Evolutionary conservation across 805 yeast species (phyloP), one percentile per base, ranked within the genome.

Genomic region (Candida nemodendra): DNA sequence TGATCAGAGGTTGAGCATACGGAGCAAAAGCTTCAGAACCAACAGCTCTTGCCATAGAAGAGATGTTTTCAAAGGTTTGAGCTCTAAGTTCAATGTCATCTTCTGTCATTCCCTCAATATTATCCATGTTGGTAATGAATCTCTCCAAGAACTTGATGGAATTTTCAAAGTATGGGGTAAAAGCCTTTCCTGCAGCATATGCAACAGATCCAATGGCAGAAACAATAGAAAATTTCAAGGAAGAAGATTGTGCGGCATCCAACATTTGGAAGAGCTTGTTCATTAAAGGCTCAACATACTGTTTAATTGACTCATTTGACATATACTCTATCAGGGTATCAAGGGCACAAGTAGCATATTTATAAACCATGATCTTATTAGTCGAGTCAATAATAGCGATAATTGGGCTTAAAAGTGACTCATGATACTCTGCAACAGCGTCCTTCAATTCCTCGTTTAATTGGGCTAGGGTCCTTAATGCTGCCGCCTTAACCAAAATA

Each of bases 161-260:
- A 47, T 79, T 76, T 57, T 79, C 77, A 64, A 91, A 91, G 70
- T 76, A 93, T 43, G 98, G 97, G 43, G 75, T 69, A 66, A 86
- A 93, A 27, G 84, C 75, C 53, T 81, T 81, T 65, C 97, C 96
- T 30, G 96, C 79, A 40, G 98, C 95, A 59, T 83, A 89, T 19
- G 99, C 98, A 42, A 96, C 87, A 27, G 98, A 90, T 39, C 98
- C 98, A 61, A 93, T 86, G 27, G 97, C 96, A 37, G 95, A 85
- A 42, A 93, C 96, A 57, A 85, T 81, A 43, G 87, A 86, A 33
- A 85, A 68, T 62, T 80, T 83, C 57, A 85, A 71, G 12, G 95
- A 77, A 16, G 90, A 83, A 25, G 83, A 74, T 51, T 79, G 74
- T 33, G 95, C 86, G 46, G 76, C 71, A 53, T 79, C 82, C 54